A percentile compares a stretch with the other conserved stretches of the same genome.
Conservation (phyloP, 1,139 yeast genomes). For the Hansenula anomala region DNA sequence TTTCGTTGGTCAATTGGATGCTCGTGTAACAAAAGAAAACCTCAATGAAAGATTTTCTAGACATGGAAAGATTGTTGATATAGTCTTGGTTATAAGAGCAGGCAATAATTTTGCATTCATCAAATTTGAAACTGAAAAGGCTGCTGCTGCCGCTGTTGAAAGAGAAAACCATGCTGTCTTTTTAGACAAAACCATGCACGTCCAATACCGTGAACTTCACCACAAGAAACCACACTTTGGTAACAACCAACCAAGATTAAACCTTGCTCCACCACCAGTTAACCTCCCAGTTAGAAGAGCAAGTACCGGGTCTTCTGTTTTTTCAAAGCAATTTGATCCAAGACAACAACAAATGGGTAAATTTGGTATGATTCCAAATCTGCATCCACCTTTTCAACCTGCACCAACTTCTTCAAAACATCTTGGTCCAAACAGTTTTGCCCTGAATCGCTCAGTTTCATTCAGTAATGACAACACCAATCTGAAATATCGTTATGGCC, state of each 20-base stretch:
- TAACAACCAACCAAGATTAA: slow-evolving; percentile 33
- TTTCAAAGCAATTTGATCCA: slow-evolving; percentile 2
- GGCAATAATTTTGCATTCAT: slow-evolving; percentile 64
- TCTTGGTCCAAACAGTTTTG: neutral
- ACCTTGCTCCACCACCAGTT: slow-evolving; percentile 73
- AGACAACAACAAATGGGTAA: slow-evolving; percentile 16
- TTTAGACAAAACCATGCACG: slow-evolving; percentile 72
- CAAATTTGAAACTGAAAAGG: slow-evolving; percentile 54
- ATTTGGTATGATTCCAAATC: slow-evolving; percentile 5
- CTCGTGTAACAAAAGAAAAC: slow-evolving; percentile 48
- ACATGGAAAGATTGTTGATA: slow-evolving; percentile 60
- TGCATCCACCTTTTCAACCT: slow-evolving; percentile 5
- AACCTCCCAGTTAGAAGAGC: slow-evolving; percentile 44
- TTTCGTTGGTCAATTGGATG: slow-evolving; percentile 70
- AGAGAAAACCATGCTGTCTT: slow-evolving; percentile 77
- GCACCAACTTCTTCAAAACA: neutral
- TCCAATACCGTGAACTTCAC: slow-evolving; percentile 69
- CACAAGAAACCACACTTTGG: slow-evolving; percentile 23
- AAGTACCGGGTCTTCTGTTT: slow-evolving; percentile 24
- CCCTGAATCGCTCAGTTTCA: slow-evolving; percentile 16
- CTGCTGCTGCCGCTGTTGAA: slow-evolving; percentile 81
- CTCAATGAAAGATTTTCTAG: slow-evolving; percentile 52
- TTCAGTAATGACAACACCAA: slow-evolving; percentile 11
- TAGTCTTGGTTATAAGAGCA: slow-evolving; percentile 47
- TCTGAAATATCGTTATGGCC: slow-evolving; percentile 4